These are phyloP conservation scores for Vigna reflexopilosa DNA, from an alignment of 306 rosid genomes.

Conservation along the genomic window DNA sequence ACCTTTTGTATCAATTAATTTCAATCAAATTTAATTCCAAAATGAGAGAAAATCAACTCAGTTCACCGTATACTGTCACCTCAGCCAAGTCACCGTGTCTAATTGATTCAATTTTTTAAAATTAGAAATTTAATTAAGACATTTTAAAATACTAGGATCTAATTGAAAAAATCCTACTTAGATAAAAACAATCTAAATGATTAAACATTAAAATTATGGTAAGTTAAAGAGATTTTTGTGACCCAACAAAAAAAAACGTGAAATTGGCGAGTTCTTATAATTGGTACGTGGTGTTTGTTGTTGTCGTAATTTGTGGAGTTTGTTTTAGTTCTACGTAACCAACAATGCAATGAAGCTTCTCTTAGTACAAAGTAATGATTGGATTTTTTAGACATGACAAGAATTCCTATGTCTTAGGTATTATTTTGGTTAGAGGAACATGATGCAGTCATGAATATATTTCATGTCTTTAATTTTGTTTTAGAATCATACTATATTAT, in stretches of 20 bases:
- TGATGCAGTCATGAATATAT: background rate
- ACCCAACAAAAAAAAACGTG: background rate
- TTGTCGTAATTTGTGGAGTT: background rate
- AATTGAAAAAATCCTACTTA: too few relatives aligned
- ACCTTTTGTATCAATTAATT: too few relatives aligned
- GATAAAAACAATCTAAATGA: too few relatives aligned
- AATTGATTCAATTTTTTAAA: too few relatives aligned
- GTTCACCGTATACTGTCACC: too few relatives aligned
- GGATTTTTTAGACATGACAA: background rate
- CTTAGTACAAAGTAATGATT: conserved; percentile 19
- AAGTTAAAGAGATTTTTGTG: background rate
- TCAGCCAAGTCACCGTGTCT: too few relatives aligned
- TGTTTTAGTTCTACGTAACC: background rate
- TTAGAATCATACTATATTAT: background rate
- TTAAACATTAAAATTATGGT: too few relatives aligned
- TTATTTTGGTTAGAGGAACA: conserved; percentile 12
- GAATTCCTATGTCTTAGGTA: background rate
- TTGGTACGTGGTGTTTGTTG: background rate
- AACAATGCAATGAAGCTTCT: conserved; percentile 36
- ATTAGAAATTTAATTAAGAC: too few relatives aligned
- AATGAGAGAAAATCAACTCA: too few relatives aligned
- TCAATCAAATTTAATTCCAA: too few relatives aligned
- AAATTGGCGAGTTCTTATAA: background rate
- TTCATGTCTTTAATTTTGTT: background rate
- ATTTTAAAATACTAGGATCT: too few relatives aligned